phyloP scores from a whole-genome alignment of 163 green algal genomes.

The Chlamydomonas reinhardtii region DNA sequence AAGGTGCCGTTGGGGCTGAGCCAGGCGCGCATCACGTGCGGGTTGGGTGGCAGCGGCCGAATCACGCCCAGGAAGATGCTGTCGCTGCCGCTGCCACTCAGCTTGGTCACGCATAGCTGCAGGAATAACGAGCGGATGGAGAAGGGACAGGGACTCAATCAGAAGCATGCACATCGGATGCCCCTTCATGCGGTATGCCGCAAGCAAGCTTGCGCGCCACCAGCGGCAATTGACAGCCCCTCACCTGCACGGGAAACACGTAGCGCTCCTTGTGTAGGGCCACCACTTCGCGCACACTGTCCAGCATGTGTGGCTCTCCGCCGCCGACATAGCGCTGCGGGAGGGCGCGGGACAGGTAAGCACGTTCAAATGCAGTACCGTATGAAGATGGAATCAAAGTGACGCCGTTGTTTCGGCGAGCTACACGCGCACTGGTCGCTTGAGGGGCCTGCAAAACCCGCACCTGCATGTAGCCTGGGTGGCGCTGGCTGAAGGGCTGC shows the following conservation, averaged over 20 bases:
- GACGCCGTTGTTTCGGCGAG: too few relatives aligned
- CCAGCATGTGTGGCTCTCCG: constrained; percentile 59
- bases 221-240: too few relatives aligned
- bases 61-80: constrained; percentile 49
- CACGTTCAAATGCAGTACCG: too few relatives aligned
- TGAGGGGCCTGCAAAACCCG: too few relatives aligned
- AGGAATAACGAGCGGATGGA: too few relatives aligned
- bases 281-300: constrained; percentile 57
- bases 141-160: too few relatives aligned
- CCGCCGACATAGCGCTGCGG: constrained; percentile 52
- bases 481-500: constrained; percentile 63
- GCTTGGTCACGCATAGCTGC: constrained; percentile 43
- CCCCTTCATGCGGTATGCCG: too few relatives aligned
- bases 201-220: too few relatives aligned
- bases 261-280: constrained; percentile 61
- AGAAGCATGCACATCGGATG: too few relatives aligned
- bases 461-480: constrained; percentile 63
- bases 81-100: constrained; percentile 41
- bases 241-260: constrained; percentile 21
- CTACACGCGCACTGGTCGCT: too few relatives aligned
- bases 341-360: too few relatives aligned
- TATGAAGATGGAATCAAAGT: too few relatives aligned
- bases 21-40: constrained; percentile 38
- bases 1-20: constrained; percentile 40
- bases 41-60: constrained; percentile 9